A percentile compares a stretch with the other conserved stretches of the same genome.
phyloP scores from a whole-genome alignment of 129 eudicot genomes.

The Arctium lappa region DNA sequence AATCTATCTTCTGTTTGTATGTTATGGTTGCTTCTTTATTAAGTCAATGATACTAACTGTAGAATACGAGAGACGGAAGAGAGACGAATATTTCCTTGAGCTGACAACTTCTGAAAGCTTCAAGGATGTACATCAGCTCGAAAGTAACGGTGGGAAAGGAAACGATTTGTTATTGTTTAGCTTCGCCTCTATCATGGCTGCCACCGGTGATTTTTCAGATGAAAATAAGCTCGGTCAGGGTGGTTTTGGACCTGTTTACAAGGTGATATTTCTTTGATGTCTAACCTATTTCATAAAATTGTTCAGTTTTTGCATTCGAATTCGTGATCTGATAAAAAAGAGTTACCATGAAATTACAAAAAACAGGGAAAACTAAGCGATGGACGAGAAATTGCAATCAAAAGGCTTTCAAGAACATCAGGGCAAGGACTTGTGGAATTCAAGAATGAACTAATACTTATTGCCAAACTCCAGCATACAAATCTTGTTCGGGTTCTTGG shows the following conservation, averaged over 20 bases:
- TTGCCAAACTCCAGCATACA: conserved; percentile 39
- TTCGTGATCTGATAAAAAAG: neutral
- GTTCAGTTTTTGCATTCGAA: neutral
- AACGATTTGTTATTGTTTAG: conserved; percentile 34
- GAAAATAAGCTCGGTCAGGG: conserved; percentile 51
- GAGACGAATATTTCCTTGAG: conserved; percentile 30
- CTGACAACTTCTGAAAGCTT: conserved; percentile 37
- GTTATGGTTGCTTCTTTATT: neutral
- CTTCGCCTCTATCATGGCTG: conserved; percentile 26
- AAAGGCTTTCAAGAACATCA: conserved; percentile 44
- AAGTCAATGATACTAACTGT: neutral
- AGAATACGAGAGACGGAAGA: conserved; percentile 19
- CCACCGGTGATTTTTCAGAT: conserved; percentile 36
- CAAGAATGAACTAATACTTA: conserved; percentile 42
- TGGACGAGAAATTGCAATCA: conserved; percentile 38
- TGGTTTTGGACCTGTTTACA: conserved; percentile 59
- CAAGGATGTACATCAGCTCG: conserved; percentile 13
- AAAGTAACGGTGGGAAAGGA: conserved; percentile 25
- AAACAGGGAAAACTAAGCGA: conserved; percentile 31
- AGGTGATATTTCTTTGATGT: conserved; percentile 20
- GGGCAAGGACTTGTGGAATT: conserved; percentile 48
- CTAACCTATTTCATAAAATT: neutral
- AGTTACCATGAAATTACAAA: neutral
- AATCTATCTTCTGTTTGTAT: neutral
- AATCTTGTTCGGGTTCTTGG: conserved; percentile 45